phyloP scores from a whole-genome alignment of 768 basidiomycete species.

The Suillus placidus region DNA sequence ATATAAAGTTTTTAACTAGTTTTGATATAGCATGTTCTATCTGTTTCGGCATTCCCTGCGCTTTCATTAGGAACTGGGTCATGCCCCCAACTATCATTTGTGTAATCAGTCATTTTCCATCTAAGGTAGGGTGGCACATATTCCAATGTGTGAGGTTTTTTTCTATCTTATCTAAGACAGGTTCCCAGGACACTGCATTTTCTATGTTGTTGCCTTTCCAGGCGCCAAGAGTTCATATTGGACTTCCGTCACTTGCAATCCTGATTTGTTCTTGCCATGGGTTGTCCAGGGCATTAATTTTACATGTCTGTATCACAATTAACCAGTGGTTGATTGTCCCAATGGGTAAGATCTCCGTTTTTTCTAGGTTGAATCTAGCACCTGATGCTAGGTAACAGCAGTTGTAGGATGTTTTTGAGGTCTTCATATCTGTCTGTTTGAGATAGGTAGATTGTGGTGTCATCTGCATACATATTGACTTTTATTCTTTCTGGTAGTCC shows the following conservation, averaged over 20 bases:
- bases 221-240: slow-evolving; percentile 17
- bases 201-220: slow-evolving; percentile 29
- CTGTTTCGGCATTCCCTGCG: no score
- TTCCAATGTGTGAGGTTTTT: slow-evolving; percentile 15
- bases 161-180: slow-evolving; percentile 25
- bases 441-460: slow-evolving; percentile 26
- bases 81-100: no score
- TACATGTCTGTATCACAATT: not conserved
- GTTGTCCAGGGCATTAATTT: not conserved
- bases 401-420: no score
- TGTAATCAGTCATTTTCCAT: slow-evolving; percentile 17
- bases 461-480: slow-evolving; percentile 30
- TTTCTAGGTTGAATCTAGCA: no score
- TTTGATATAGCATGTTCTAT: no score
- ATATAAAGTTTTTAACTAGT: no score
- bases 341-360: slow-evolving; percentile 26
- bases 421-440: slow-evolving; percentile 14
- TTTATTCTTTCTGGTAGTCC: slow-evolving; percentile 15
- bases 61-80: no score
- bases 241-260: slow-evolving; percentile 19
- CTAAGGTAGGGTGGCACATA: slow-evolving; percentile 19
- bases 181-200: slow-evolving; percentile 16
- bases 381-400: no score
- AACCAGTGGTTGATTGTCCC: not conserved
- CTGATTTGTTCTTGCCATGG: slow-evolving; percentile 9